Conservation (phyloP, 2,329 filamentous ascomycete genomes). For the Beauveria bassiana region DNA sequence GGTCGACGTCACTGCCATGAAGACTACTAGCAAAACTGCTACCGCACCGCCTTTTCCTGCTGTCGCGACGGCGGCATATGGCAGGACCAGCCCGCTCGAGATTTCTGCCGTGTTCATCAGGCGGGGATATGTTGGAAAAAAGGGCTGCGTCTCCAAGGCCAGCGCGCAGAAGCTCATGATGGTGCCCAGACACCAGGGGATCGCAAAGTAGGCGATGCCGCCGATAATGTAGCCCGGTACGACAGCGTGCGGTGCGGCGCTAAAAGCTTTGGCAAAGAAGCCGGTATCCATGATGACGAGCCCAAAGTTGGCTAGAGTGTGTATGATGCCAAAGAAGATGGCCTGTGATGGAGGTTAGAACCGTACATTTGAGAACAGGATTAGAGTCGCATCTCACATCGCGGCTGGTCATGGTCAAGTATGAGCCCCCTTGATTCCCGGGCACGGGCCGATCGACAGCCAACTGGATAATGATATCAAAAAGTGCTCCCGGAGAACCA, state of each 20-base stretch:
- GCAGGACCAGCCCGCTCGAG: slow-evolving; percentile 60
- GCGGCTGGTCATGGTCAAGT: slow-evolving; percentile 49
- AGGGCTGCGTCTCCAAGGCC: slow-evolving; percentile 36
- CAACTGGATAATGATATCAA: slow-evolving; percentile 39
- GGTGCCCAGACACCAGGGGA: slow-evolving; percentile 46
- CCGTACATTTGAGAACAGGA: not conserved
- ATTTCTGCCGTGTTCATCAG: slow-evolving; percentile 54
- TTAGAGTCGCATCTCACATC: slow-evolving; percentile 21
- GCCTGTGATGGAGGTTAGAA: slow-evolving; percentile 21
- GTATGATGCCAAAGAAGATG: slow-evolving; percentile 42
- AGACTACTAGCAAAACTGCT: slow-evolving; percentile 60
- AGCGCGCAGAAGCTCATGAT: slow-evolving; percentile 41
- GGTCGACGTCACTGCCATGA: slow-evolving; percentile 66
- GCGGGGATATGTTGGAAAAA: slow-evolving; percentile 47
- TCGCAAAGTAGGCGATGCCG: slow-evolving; percentile 45
- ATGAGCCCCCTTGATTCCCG: slow-evolving; percentile 46
- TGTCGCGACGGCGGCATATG: slow-evolving; percentile 61
- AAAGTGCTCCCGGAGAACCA: slow-evolving; percentile 39
- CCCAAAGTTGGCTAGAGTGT: slow-evolving; percentile 41
- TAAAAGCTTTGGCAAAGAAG: slow-evolving; percentile 47
- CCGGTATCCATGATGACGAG: slow-evolving; percentile 47
- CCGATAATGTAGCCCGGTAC: slow-evolving; percentile 46
- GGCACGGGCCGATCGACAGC: slow-evolving; percentile 36
- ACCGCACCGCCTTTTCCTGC: slow-evolving; percentile 64
- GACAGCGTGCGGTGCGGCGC: slow-evolving; percentile 36